Evolutionary conservation across 2,329 filamentous ascomycete species (phyloP), one percentile per base, ranked within the genome.

Genomic region (Fusarium mundagurra): DNA sequence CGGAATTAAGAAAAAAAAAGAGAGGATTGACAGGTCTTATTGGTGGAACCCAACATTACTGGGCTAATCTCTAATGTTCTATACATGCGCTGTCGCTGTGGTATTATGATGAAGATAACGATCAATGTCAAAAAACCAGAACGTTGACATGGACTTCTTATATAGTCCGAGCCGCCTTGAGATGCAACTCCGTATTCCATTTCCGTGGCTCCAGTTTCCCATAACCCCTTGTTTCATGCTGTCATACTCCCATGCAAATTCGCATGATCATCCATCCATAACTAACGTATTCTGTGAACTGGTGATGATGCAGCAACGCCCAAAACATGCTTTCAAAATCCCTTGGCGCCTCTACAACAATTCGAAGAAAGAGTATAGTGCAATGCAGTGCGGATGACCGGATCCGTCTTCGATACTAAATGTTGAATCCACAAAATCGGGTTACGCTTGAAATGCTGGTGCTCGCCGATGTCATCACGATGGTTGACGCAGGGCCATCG

Each of bases 301-400:
- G 43, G 57, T 72, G 76, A 75, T 77, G 72, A 79, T 81, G 78
- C 77, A 78, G 76, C 75, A 83, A 83, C 81, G 81, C 81, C 81
- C 57, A 76, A 76, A 78, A 79, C 73, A 83, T 82, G 81, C 79
- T 82, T 80, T 70, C 80, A 74, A 74, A 73, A 78, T 70, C 67
- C 76, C 75, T 61, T 75, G 74, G 68, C 72, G 69, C 77, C 77
- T 82, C 80, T 82, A 79, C 76, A 75, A 71, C 71, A 81, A 76
- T 73, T 74, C 76, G 72, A 79, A 80, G 75, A 71, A 73, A 73
- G 69, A 73, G 70, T 70, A 76, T 73, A 77, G 78, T 77, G 81
- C 69, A 75, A 81, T 79, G 73, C 73, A 74, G 74, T 77, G 73
- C 61, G 64, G 73, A 75, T 76, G 72, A 73, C 72, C 74, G 69